Evolutionary conservation across 1,284 basidiomycete species (phyloP).

Genomic region (Afroboletus lepidellus): DNA sequence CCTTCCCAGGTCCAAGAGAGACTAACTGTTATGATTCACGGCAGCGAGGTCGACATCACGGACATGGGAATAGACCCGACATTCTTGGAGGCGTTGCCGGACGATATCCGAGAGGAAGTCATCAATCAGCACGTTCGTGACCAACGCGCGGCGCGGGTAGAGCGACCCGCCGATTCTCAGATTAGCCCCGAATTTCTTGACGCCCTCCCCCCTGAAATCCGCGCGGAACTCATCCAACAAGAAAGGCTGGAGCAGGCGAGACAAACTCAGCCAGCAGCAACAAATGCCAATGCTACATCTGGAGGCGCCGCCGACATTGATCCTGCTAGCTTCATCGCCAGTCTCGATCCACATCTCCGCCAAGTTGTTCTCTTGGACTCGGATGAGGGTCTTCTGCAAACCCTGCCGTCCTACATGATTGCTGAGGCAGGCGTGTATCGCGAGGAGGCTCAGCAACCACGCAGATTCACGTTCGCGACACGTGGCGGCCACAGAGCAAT

Average conservation of each 20-base stretch:
- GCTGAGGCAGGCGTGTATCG: slow-evolving; percentile 76
- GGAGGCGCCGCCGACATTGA: slow-evolving; percentile 72
- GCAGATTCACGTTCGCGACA: slow-evolving; percentile 37
- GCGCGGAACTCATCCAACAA: slow-evolving; percentile 95
- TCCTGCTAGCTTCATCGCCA: slow-evolving; percentile 84
- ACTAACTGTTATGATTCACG: slow-evolving; percentile 86
- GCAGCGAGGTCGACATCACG: slow-evolving; percentile 95
- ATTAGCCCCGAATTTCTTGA: slow-evolving; percentile 96
- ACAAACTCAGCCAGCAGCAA: slow-evolving; percentile 48
- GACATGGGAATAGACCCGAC: slow-evolving; percentile 98
- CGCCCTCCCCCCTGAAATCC: slow-evolving; percentile 93
- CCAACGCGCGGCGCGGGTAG: slow-evolving; percentile 71
- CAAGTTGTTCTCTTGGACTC: slow-evolving; percentile 87
- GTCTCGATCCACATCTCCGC: slow-evolving; percentile 80
- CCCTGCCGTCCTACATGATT: slow-evolving; percentile 78
- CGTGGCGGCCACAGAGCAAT: slow-evolving; percentile 37
- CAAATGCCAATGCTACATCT: slow-evolving; percentile 37
- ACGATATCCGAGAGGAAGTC: slow-evolving; percentile 98
- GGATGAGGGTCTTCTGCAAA: slow-evolving; percentile 79
- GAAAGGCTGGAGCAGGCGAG: slow-evolving; percentile 82
- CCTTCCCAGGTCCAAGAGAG: slow-evolving; percentile 47
- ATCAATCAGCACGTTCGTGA: slow-evolving; percentile 97
- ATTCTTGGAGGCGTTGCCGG: slow-evolving; percentile 95
- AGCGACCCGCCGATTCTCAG: slow-evolving; percentile 76
- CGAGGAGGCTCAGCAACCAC: slow-evolving; percentile 43